Base-by-base conservation (phyloP, 768 basidiomycete species). In the Leccinum obscurum region DNA sequence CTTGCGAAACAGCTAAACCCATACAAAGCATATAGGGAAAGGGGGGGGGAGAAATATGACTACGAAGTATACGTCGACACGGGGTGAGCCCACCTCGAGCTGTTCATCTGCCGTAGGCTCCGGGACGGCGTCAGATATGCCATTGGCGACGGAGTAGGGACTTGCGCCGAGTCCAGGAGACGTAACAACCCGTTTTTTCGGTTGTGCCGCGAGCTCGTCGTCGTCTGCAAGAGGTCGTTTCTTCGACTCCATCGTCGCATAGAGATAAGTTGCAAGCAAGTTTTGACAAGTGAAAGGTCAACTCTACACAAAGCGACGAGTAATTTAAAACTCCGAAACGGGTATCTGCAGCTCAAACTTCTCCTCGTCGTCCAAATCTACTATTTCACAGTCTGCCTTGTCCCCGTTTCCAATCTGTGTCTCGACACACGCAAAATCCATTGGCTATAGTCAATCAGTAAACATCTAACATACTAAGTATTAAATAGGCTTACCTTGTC, bases 401-500 rank as follows among this genome's bases (percentile, higher is more conserved):
- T 85, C 83, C 1, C 90, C 90, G 59, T 91, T 83, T 6, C 93
- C 94, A 56, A 96, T 87, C 73, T 98, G 95, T 24, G 94, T 92
- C 75, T 98, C 96, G 9, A 98, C 85, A 68, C 96, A 98, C 9
- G 92, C 81, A 64, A 94, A 83, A 66, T 93, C 92, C 75, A 93
- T 82, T 11, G 78, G 72, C 89, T 93, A 39, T 61, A n/a, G 22
- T 14, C 6, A 1, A 60, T 75, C 35, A 74, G 67, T 62, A 22
- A 14, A 14, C 17, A 52, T 22, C 34, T 9, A 57, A 24, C 54
- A n/a, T 55, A 55, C 11, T 13, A 17, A 20, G 30, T 17, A 32
- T 32, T 4, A 52, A 24, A 4, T 3, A 34, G 3, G 72, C 80
- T 50, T 65, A 89, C 91, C 78, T 84, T 84, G 65, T 84, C 83